These are phyloP conservation scores for Pseudonitzschia pungens DNA, from an alignment of 108 stramenopile species.

Conservation along the genomic window DNA sequence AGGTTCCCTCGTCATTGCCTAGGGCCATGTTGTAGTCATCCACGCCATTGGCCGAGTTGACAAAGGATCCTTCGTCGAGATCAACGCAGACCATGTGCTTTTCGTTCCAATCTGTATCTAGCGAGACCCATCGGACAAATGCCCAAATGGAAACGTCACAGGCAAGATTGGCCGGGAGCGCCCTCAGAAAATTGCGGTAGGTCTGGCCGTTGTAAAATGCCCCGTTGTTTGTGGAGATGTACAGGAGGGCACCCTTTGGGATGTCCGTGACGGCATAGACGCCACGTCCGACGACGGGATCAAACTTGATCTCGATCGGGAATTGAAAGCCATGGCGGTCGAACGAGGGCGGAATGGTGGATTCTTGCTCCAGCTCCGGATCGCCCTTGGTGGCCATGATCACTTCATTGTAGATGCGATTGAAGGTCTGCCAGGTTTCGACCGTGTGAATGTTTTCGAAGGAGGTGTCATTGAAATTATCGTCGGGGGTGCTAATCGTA, in stretches of 20 bases:
- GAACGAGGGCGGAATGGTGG: not conserved
- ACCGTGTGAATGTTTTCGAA: constrained; percentile 11
- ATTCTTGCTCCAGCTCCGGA: not conserved
- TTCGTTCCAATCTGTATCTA: not conserved
- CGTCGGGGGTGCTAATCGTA: not conserved
- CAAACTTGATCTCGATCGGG: constrained; percentile 11
- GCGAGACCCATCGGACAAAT: not conserved
- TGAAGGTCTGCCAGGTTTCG: constrained; percentile 22
- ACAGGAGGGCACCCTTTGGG: constrained; percentile 5
- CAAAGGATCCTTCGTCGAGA: constrained; percentile 24
- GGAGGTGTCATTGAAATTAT: not conserved
- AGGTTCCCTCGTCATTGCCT: not conserved
- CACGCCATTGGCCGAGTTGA: not conserved
- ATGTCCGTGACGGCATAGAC: constrained; percentile 8
- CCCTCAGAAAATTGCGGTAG: constrained; percentile 18
- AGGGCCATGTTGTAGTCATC: constrained; percentile 17
- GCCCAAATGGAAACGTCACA: constrained; percentile 32
- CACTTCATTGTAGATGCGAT: not conserved
- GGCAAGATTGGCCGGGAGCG: constrained; percentile 15
- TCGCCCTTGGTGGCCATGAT: not conserved
- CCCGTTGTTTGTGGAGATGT: constrained; percentile 12
- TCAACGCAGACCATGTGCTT: constrained; percentile 17
- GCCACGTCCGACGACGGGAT: constrained; percentile 9
- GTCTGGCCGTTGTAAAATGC: constrained; percentile 14
- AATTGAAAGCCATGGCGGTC: constrained; percentile 15